phyloP scores from a whole-genome alignment of 2,329 filamentous ascomycete species.

The Diaporthe sp. region DNA sequence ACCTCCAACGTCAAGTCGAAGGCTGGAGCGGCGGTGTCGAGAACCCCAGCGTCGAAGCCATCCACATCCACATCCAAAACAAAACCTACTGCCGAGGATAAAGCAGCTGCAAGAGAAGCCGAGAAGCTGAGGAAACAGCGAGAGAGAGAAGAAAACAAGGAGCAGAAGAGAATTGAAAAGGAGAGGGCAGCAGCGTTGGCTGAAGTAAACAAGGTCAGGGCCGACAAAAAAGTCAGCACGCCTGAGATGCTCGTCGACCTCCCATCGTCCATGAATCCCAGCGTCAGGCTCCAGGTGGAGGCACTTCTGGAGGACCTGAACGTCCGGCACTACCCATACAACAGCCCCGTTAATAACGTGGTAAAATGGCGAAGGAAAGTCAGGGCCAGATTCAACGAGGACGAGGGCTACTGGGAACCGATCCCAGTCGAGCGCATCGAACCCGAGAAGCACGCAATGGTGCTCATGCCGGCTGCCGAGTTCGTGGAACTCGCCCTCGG shows the following conservation, averaged over 20 bases:
- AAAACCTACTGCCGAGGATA: conserved; percentile 49
- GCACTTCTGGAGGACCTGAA: conserved; percentile 61
- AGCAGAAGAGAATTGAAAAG: conserved; percentile 71
- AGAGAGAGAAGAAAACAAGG: conserved; percentile 69
- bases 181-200: conserved; percentile 73
- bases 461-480: conserved; percentile 70
- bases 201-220: conserved; percentile 78
- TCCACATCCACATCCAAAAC: conserved; percentile 25
- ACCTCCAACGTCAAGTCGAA: conserved; percentile 23
- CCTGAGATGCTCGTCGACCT: conserved; percentile 84
- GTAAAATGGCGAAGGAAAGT: conserved; percentile 78
- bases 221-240: conserved; percentile 78
- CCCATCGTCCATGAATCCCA: conserved; percentile 63
- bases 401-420: conserved; percentile 73
- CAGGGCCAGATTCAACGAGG: conserved; percentile 69
- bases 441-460: conserved; percentile 70
- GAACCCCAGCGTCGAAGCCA: conserved; percentile 37
- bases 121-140: conserved; percentile 66
- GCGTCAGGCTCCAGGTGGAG: conserved; percentile 56
- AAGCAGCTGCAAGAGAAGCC: conserved; percentile 59
- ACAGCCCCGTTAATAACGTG: conserved; percentile 60
- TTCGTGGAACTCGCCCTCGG: conserved; percentile 70
- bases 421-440: conserved; percentile 57
- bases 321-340: conserved; percentile 57
- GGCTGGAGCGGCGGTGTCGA: neutral